Evolutionary conservation across 768 basidiomycete species (phyloP), one percentile per base, ranked within the genome.

Genomic region (Daedaleopsis sinensis): DNA sequence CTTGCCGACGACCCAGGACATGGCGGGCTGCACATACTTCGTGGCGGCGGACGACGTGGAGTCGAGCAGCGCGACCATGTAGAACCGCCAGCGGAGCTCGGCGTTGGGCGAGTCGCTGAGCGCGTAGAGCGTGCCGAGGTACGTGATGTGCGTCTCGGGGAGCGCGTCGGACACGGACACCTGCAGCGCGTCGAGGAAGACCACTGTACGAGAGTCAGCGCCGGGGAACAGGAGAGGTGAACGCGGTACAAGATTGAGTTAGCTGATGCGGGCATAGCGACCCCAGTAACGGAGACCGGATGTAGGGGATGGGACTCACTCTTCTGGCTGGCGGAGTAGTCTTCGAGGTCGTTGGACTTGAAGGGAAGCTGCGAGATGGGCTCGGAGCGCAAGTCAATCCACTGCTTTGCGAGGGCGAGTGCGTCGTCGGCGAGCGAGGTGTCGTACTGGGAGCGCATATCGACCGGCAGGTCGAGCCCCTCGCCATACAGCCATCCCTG

Each of bases 401-500:
- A 96, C 53, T 81, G 78, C 37, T 78, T 78, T 4, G 93, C 94
- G 10, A 96, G 83, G 6, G 75, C 80, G 67, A 89, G 90, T 7
- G 92, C 88, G 55, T 84, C 77, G 57, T 82, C 75, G 0, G 91
- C 91, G 24, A 96, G 79, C 1, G 86, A 81, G 36, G 80, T 78
- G 62, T 96, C 93, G 60, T 93, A 95, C 60, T 32, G 27, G 4
- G 27, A 3, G 27, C 86, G 79, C 74, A 92, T 80, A 59, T 88
- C 77, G 0, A 86, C 90, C 0, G 92, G 92, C 12, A 96, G 82
- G 61, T 83, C 78, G 7, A 80, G 65, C 3, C 94, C 92, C 71
- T 91, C 87, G 39, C 94, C 94, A 64, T 89, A 84, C 36, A 96
- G 74, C 94, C 94, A 96, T 13, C 83, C 84, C 89, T 90, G 24